Base-by-base conservation (phyloP, 768 basidiomycete species). In the Kwoniella mangroviensis region DNA sequence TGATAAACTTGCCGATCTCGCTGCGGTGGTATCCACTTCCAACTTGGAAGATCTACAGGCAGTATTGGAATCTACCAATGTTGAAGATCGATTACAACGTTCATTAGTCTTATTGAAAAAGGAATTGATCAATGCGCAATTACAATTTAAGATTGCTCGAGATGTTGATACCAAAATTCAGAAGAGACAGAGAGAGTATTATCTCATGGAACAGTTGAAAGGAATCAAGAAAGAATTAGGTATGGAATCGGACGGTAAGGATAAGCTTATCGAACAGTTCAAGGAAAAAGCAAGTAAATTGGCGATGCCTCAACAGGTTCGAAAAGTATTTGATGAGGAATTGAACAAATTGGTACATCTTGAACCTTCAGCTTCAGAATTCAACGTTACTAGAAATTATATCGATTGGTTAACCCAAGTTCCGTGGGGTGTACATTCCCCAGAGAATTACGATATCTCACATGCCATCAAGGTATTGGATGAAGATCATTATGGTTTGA, bases 281-380 rank as follows among this genome's bases (percentile, higher is more conserved):
- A 91, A 89, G 84, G 91, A 94, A 80, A 86, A 94, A 45, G 94
- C 93, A 0, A 88, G 87, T 21, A 83, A 84, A 65, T 83, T 95
- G 73, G 92, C 91, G 75, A 96, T 98, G 94, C 94, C 94, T 0
- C 92, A 93, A 57, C 85, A 85, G 10, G 96, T 95, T 13, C 86
- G 89, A 74, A 96, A 97, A 84, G 93, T 97, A 15, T 98, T 98
- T 75, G 96, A 99, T 53, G 94, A 98, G 84, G 96, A 98, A 81
- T 83, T 98, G 66, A 90, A 87, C 80, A 98, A 98, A 85, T 87
- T 99, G 2, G 88, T 90, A 79, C 89, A 91, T 41, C 87, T 98
- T 52, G 94, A 98, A 81, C 93, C 92, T 15, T 92, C 92, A 15
- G 93, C 93, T 17, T 91, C 90, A 65, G 94, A 96, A 81, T 94